A percentile compares a stretch with the other conserved stretches of the same genome.
Conservation (phyloP, 768 basidiomycete species). For the Boletus subcaerulescens region DNA sequence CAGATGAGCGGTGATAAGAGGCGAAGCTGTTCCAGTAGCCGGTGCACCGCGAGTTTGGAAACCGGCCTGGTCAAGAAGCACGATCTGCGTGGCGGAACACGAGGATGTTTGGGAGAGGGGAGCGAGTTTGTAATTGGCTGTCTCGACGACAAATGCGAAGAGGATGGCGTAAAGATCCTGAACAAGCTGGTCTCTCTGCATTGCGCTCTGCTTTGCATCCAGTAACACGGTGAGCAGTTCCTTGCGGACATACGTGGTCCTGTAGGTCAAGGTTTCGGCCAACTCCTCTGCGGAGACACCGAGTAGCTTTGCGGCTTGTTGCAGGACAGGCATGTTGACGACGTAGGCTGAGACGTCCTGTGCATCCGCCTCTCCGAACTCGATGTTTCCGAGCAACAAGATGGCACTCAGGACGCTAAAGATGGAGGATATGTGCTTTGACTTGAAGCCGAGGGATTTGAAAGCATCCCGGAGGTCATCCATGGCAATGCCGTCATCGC, state of each 20-base stretch:
- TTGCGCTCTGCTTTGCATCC: slow-evolving; percentile 46
- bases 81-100: slow-evolving; percentile 45
- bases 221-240: slow-evolving; percentile 58
- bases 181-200: slow-evolving; percentile 53
- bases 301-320: slow-evolving; percentile 47
- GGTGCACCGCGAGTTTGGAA: slow-evolving; percentile 52
- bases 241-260: slow-evolving; percentile 55
- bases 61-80: slow-evolving; percentile 54
- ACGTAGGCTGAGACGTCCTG: slow-evolving; percentile 54
- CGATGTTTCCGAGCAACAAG: slow-evolving; percentile 55
- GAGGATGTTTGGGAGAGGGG: slow-evolving; percentile 41
- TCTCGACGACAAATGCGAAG: slow-evolving; percentile 62
- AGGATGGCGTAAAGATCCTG: slow-evolving; percentile 62
- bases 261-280: slow-evolving; percentile 51
- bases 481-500: slow-evolving; percentile 57
- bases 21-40: slow-evolving; percentile 39
- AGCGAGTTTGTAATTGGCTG: slow-evolving; percentile 56
- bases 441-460: slow-evolving; percentile 58
- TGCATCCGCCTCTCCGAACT: slow-evolving; percentile 54
- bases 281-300: slow-evolving; percentile 55
- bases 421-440: slow-evolving; percentile 53
- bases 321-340: slow-evolving; percentile 44
- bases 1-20: slow-evolving; percentile 53
- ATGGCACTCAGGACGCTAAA: slow-evolving; percentile 53
- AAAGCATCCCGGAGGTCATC: slow-evolving; percentile 56